These are phyloP conservation scores for Scutellaria minor DNA, from an alignment of 257 asterid genomes.

Conservation along the genomic window DNA sequence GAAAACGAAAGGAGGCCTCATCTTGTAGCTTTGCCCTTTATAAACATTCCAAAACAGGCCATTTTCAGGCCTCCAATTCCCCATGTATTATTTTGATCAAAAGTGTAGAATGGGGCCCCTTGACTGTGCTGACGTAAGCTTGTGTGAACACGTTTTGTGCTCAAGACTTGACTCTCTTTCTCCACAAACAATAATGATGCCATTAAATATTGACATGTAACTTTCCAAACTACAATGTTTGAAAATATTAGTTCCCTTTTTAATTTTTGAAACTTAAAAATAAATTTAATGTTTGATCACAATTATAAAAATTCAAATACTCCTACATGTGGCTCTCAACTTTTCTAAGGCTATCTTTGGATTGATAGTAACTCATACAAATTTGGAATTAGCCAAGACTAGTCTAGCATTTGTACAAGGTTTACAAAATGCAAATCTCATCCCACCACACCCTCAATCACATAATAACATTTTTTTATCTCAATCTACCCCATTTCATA, in stretches of 20 bases:
- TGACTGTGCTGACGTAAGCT: conserved; percentile 17
- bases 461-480: too few species aligned
- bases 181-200: not conserved
- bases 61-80: not conserved
- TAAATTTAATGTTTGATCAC: not conserved
- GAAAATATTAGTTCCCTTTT: not conserved
- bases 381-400: too few species aligned
- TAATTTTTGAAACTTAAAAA: not conserved
- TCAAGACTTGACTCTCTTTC: conserved; percentile 34
- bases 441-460: too few species aligned
- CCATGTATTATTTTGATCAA: conserved; percentile 21
- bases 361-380: too few species aligned
- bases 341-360: too few species aligned
- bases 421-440: too few species aligned
- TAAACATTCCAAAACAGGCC: not conserved
- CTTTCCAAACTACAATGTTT: not conserved
- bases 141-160: conserved; percentile 39
- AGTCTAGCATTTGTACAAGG: too few species aligned
- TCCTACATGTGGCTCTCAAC: too few species aligned
- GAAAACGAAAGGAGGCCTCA: not conserved
- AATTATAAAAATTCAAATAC: too few species aligned
- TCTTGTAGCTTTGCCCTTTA: not conserved
- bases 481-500: too few species aligned
- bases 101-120: conserved; percentile 14
- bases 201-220: not conserved